phyloP scores from a whole-genome alignment of 805 yeast species.

The Metschnikowia aberdeeniae region DNA sequence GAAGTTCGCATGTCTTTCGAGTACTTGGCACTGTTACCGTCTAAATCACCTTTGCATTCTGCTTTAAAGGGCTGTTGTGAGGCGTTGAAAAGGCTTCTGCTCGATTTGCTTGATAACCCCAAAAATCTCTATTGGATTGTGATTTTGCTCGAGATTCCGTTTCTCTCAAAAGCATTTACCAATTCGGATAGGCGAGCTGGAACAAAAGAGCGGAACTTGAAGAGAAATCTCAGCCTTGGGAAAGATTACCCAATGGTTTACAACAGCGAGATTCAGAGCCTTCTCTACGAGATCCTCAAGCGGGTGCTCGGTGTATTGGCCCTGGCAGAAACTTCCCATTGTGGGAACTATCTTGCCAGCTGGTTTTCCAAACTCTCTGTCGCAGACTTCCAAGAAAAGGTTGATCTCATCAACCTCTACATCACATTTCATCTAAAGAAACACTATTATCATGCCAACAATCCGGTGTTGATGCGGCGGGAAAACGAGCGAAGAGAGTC shows the following conservation, averaged over 20 bases:
- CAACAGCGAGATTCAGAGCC: slow-evolving; percentile 48
- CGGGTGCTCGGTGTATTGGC: slow-evolving; percentile 66
- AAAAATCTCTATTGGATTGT: slow-evolving; percentile 54
- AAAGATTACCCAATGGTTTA: slow-evolving; percentile 27
- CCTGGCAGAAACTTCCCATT: slow-evolving; percentile 36
- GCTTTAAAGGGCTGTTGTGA: slow-evolving; percentile 50
- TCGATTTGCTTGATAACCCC: slow-evolving; percentile 36
- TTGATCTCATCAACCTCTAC: slow-evolving; percentile 70
- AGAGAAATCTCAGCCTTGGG: background rate
- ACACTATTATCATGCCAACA: slow-evolving; percentile 39
- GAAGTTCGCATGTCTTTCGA: slow-evolving; percentile 47
- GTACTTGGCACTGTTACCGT: slow-evolving; percentile 48
- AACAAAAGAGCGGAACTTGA: background rate
- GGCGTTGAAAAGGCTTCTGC: slow-evolving; percentile 46
- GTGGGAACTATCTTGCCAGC: slow-evolving; percentile 43
- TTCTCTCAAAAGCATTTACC: slow-evolving; percentile 45
- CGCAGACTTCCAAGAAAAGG: slow-evolving; percentile 45
- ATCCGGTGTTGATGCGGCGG: slow-evolving; percentile 14
- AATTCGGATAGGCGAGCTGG: slow-evolving; percentile 20
- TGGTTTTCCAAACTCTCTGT: slow-evolving; percentile 51
- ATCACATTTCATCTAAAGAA: slow-evolving; percentile 71
- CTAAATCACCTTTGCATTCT: slow-evolving; percentile 55
- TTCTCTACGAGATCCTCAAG: slow-evolving; percentile 68
- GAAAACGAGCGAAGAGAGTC: slow-evolving; percentile 8
- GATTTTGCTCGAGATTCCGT: slow-evolving; percentile 67